Percentiles rank a stretch among this genome's conserved stretches.
Evolutionary conservation across 139 green algal genomes (phyloP).

Genomic region (Chlorella sp.): DNA sequence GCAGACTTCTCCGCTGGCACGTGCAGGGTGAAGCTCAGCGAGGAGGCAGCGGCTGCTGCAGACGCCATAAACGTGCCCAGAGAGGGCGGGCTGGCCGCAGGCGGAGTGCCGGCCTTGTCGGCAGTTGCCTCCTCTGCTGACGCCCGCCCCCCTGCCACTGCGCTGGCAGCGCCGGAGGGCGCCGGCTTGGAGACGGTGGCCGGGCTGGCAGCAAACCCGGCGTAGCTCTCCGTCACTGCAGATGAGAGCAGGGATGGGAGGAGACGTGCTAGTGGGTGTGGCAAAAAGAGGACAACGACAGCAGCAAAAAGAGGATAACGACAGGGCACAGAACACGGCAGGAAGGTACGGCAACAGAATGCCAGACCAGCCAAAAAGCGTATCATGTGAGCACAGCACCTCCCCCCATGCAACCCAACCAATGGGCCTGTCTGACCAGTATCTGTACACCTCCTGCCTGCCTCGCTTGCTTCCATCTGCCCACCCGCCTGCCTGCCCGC

Average conservation of each 20-base stretch:
- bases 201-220: neutral
- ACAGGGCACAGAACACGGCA: neutral
- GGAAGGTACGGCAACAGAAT: neutral
- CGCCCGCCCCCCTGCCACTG: neutral
- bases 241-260: neutral
- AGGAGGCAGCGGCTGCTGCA: neutral
- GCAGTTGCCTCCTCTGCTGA: neutral
- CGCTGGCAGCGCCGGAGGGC: neutral
- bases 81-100: neutral
- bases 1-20: neutral
- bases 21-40: constrained; percentile 18
- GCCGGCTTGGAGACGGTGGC: constrained; percentile 12
- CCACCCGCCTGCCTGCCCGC: neutral
- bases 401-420: neutral
- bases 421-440: neutral
- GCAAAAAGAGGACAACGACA: neutral
- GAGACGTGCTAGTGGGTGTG: neutral
- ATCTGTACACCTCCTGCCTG: neutral
- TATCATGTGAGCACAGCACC: neutral
- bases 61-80: neutral
- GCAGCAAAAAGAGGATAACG: neutral
- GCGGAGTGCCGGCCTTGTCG: neutral
- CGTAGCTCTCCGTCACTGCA: constrained; percentile 20
- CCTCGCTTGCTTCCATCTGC: neutral
- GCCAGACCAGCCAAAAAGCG: neutral